phyloP scores from a whole-genome alignment of 2,329 filamentous ascomycete species.

The Penicillium expansum region DNA sequence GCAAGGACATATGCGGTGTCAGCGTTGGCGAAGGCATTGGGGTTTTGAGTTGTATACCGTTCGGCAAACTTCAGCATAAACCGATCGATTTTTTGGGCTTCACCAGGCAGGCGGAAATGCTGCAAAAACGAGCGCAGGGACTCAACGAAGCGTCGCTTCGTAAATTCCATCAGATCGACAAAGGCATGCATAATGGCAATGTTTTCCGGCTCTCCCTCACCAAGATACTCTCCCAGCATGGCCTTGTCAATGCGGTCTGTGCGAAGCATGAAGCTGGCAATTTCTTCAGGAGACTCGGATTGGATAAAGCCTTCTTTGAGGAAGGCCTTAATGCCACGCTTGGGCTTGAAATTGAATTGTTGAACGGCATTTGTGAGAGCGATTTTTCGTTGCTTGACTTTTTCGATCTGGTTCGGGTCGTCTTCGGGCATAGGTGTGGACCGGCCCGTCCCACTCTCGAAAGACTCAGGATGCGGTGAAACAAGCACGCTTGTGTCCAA shows the following conservation, averaged over 20 bases:
- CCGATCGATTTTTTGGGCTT: slow-evolving; percentile 98
- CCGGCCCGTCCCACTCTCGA: slow-evolving; percentile 55
- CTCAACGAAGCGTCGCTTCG: slow-evolving; percentile 87
- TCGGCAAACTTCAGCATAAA: slow-evolving; percentile 99
- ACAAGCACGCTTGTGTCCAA: slow-evolving; percentile 63
- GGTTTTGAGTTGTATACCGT: slow-evolving; percentile 89
- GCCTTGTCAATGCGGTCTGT: slow-evolving; percentile 88
- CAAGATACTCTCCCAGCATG: slow-evolving; percentile 88
- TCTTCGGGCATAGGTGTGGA: slow-evolving; percentile 74
- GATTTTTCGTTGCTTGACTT: slow-evolving; percentile 89
- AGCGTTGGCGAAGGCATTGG: slow-evolving; percentile 95
- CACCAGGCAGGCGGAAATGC: slow-evolving; percentile 88
- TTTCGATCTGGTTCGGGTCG: slow-evolving; percentile 90
- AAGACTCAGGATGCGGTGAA: slow-evolving; percentile 59
- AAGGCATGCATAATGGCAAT: slow-evolving; percentile 99
- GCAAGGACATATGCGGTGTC: slow-evolving; percentile 95
- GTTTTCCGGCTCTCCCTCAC: slow-evolving; percentile 88
- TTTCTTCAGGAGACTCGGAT: slow-evolving; percentile 73
- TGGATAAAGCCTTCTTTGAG: slow-evolving; percentile 83
- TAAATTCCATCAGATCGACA: slow-evolving; percentile 92
- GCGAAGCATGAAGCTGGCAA: slow-evolving; percentile 75
- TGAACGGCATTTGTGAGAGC: slow-evolving; percentile 83
- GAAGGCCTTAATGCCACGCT: slow-evolving; percentile 82
- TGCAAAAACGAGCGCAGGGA: slow-evolving; percentile 88
- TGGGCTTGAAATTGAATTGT: slow-evolving; percentile 97